These are phyloP conservation scores for Fusarium xylarioides DNA, from an alignment of 2,329 filamentous ascomycete species.

Conservation along the genomic window DNA sequence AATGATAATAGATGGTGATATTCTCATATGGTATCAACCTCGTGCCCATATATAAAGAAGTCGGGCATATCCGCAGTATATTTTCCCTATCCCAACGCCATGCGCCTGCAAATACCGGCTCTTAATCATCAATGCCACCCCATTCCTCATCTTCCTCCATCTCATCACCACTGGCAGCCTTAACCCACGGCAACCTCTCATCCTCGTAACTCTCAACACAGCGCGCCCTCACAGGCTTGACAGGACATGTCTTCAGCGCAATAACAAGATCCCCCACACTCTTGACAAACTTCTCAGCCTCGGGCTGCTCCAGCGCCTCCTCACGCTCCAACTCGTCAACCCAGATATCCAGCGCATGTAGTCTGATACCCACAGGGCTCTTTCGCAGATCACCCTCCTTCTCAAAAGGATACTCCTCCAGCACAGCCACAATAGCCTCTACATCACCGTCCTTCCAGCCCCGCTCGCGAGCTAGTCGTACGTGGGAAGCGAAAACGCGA, in stretches of 20 bases:
- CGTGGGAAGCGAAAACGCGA: constrained; percentile 77
- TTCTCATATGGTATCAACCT: constrained; percentile 39
- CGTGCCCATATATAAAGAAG: constrained; percentile 24
- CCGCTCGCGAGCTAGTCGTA: constrained; percentile 57
- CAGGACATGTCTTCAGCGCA: constrained; percentile 65
- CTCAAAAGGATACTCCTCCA: constrained; percentile 48
- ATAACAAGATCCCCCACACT: constrained; percentile 64
- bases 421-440: constrained; percentile 41
- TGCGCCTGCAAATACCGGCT: constrained; percentile 30
- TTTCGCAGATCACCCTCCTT: constrained; percentile 56
- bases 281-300: constrained; percentile 59
- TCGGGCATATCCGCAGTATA: constrained; percentile 7
- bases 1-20: constrained; percentile 31
- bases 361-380: constrained; percentile 83
- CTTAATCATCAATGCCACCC: constrained; percentile 74
- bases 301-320: constrained; percentile 57
- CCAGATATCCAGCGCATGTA: constrained; percentile 91
- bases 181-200: constrained; percentile 73
- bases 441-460: constrained; percentile 46
- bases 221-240: constrained; percentile 76
- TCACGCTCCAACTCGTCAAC: constrained; percentile 86
- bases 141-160: constrained; percentile 59
- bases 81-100: constrained; percentile 41
- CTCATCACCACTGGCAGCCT: constrained; percentile 45
- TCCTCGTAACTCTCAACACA: constrained; percentile 78